Percentiles rank a stretch among this genome's conserved stretches.
Conservation (phyloP, 352 stramenopile species). For the Peronospora destructor region DNA sequence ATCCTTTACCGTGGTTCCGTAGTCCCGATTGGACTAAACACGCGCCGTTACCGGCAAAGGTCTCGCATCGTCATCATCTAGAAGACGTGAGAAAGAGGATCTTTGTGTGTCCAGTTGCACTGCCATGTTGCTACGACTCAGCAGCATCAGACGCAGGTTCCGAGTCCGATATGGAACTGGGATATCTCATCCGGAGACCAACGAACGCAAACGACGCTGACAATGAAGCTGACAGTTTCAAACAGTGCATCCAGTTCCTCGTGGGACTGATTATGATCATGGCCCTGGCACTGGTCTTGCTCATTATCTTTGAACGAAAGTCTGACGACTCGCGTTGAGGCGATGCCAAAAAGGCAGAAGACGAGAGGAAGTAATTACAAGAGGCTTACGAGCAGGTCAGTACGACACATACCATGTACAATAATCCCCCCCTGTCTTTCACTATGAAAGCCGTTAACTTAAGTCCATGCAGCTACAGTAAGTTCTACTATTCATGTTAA, state of each 20-base stretch:
- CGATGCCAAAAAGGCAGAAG: background rate
- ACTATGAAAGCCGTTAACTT: no score
- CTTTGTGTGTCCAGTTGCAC: background rate
- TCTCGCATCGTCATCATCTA: conserved; percentile 1
- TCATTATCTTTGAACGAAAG: conserved; percentile 60
- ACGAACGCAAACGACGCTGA: conserved; percentile 13
- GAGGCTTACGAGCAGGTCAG: no score
- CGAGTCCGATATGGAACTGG: conserved; percentile 48
- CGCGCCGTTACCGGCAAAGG: conserved; percentile 13
- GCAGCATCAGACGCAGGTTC: conserved; percentile 18
- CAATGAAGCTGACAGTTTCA: conserved; percentile 47
- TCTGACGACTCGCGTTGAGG: conserved; percentile 20
- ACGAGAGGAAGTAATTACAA: background rate
- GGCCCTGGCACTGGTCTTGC: conserved; percentile 50
- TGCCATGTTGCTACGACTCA: conserved; percentile 23
- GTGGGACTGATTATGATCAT: conserved; percentile 66
- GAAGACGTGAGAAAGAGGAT: background rate
- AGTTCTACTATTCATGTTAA: no score
- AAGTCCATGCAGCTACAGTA: no score
- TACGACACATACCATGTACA: no score
- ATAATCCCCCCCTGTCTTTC: no score
- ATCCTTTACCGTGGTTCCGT: conserved; percentile 74
- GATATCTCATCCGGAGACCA: conserved; percentile 23
- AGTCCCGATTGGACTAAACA: conserved; percentile 51
- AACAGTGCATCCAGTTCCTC: conserved; percentile 66